Conservation (phyloP, 441 rosid species). For the Adansonia madagascariensis region DNA sequence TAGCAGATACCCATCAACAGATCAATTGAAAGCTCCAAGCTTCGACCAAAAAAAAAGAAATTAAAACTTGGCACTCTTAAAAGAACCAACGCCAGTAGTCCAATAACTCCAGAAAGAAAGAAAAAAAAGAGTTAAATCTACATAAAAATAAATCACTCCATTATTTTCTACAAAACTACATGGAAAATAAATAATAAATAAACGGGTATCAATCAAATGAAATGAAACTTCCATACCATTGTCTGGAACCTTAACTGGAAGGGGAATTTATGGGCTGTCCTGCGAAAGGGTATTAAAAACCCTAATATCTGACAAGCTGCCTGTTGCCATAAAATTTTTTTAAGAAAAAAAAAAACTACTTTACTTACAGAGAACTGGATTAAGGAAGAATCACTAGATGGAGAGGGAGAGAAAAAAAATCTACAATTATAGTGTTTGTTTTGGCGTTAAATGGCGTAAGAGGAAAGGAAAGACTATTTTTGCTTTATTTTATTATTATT, state of each 20-base stretch:
- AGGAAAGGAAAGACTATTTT: constrained; percentile 7
- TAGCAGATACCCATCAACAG: constrained; percentile 33
- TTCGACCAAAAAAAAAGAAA: background rate
- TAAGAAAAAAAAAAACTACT: no score
- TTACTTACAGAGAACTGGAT: background rate
- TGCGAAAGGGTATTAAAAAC: constrained; percentile 2
- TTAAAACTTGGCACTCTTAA: background rate
- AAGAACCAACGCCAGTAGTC: constrained; percentile 1
- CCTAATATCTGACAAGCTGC: background rate
- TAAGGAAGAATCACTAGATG: background rate
- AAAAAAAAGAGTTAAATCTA: background rate
- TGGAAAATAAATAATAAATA: background rate
- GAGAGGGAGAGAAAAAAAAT: background rate
- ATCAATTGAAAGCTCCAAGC: constrained; percentile 38
- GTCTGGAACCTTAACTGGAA: constrained; percentile 9
- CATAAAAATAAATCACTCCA: background rate
- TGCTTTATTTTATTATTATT: background rate
- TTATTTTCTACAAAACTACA: constrained; percentile 1
- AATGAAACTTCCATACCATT: constrained; percentile 21
- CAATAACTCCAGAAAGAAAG: background rate
- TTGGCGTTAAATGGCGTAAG: background rate
- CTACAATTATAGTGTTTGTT: background rate
- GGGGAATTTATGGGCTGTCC: background rate
- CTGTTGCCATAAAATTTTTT: no score
- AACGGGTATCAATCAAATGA: constrained; percentile 12